A percentile compares a stretch with the other conserved stretches of the same genome.
Conservation (phyloP, 2,329 filamentous ascomycete genomes). For the Daldinia eschscholtzii region DNA sequence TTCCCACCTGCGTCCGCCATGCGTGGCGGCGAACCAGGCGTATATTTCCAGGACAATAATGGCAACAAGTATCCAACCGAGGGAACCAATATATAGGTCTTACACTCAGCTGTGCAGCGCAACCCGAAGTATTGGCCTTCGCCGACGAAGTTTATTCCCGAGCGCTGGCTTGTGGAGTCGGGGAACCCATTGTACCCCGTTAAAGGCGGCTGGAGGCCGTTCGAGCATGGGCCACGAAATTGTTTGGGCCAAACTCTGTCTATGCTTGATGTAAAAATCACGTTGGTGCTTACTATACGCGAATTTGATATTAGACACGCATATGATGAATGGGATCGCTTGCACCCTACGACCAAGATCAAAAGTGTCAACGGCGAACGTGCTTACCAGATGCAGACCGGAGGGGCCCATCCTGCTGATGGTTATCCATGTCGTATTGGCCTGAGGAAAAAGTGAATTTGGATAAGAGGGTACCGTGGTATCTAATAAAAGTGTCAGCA, state of each 20-base stretch:
- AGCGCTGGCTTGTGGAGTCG: not conserved
- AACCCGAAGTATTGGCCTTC: not conserved
- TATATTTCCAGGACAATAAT: not conserved
- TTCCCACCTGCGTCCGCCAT: not conserved
- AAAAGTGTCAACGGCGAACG: not conserved
- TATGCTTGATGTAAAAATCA: conserved; percentile 1
- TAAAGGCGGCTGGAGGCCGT: not conserved
- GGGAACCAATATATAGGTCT: not conserved
- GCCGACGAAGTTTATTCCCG: not conserved
- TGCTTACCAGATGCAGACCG: not conserved
- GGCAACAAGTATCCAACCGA: conserved; percentile 1
- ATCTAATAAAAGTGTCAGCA: too few relatives aligned
- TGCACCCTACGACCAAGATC: not conserved
- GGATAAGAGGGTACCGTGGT: not conserved
- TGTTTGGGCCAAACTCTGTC: not conserved
- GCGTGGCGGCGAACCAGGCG: not conserved
- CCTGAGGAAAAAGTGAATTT: not conserved
- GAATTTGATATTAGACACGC: not conserved
- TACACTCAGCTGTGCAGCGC: not conserved
- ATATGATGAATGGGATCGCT: not conserved
- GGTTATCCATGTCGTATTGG: not conserved
- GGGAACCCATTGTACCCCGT: not conserved
- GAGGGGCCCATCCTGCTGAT: not conserved
- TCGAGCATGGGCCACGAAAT: not conserved
- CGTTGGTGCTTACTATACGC: not conserved